phyloP scores from a whole-genome alignment of 352 stramenopile genomes.

The Albugo candida region DNA sequence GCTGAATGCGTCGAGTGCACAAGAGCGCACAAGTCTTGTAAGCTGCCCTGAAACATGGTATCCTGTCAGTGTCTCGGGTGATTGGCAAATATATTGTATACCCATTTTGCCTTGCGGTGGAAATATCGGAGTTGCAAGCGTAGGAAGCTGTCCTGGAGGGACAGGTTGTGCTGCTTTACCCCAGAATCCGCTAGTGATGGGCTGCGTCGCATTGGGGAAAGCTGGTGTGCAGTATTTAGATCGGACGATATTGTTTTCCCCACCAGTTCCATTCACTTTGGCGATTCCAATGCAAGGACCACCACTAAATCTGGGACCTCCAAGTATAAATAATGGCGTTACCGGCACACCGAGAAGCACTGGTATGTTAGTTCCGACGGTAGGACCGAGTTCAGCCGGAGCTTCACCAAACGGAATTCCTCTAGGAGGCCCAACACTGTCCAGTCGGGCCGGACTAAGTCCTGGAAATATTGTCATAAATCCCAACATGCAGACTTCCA shows the following conservation, averaged over 20 bases:
- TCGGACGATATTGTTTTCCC: too few relatives aligned
- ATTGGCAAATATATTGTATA: conserved; percentile 28
- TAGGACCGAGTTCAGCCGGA: conserved; percentile 1
- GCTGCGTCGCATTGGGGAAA: conserved; percentile 26
- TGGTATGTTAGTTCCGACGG: conserved; percentile 6
- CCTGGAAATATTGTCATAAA: too few relatives aligned
- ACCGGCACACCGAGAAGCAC: background rate
- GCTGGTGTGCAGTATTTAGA: conserved; percentile 51
- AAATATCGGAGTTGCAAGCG: conserved; percentile 25
- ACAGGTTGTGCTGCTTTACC: conserved; percentile 40
- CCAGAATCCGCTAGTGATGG: conserved; percentile 35
- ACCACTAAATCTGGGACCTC: conserved; percentile 29
- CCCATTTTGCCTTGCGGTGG: conserved; percentile 31
- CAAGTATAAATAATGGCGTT: conserved; percentile 7
- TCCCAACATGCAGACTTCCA: too few relatives aligned
- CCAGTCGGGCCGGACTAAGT: too few relatives aligned
- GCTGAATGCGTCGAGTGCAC: too few relatives aligned
- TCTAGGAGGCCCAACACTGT: conserved; percentile 1
- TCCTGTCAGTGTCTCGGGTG: conserved; percentile 46
- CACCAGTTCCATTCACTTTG: too few relatives aligned
- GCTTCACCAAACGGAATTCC: background rate
- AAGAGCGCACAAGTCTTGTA: conserved; percentile 4
- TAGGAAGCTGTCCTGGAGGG: conserved; percentile 29
- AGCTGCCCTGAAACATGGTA: conserved; percentile 23
- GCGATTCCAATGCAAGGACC: conserved; percentile 13